Base-by-base conservation (phyloP, 2,329 filamentous ascomycete genomes). In the Lachnum nothofagi region DNA sequence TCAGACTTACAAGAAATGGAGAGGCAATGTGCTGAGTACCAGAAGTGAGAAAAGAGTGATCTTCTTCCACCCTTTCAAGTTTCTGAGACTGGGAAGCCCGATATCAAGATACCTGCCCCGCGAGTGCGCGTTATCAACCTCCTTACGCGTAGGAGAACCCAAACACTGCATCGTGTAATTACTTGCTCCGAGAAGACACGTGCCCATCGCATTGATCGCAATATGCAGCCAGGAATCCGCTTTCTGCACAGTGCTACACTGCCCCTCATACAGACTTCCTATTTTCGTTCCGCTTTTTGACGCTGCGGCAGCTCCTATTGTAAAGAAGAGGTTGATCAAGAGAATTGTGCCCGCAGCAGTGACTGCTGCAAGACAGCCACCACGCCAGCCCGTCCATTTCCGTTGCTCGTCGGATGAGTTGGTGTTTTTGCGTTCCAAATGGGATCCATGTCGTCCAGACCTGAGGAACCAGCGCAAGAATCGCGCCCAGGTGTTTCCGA, bases 161-260 rank as follows among this genome's bases (percentile, higher is more conserved):
- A 80, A 60, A 17, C 71, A 66, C 51, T 80, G 77, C 72, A 78
- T 55, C 12, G 55, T 54, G 23, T 49, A 77, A 56, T 76, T 77
- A 33, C 70, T 73, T 4, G 72, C 72, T 1, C 68, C 66, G 0
- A 78, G 65, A 14, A 77, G 49, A 1, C 68, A 46, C 0, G 73
- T 75, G 24, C 69, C 68, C 25, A 76, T 60, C 1, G 67, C 48
- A 60, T 79, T 79, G 57, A 79, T 71, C 2, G 69, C 48, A 22
- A 78, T 56, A 59, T 78, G 74, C 0, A 73, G 48, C 25, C 55
- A 52, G 1, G 62, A 39, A 48, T 53, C 49, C 4, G 44, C 44
- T 10, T 45, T 42, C 17, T 44, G 45, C 3, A 57, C 54, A 14
- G 25, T 53, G 3, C 16, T 23, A 25, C 57, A 61, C 14, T 49